Percentiles rank a stretch among this genome's conserved stretches.
Evolutionary conservation across 1,139 yeast species (phyloP).

Genomic region (Protomyces lactucae-debilis): DNA sequence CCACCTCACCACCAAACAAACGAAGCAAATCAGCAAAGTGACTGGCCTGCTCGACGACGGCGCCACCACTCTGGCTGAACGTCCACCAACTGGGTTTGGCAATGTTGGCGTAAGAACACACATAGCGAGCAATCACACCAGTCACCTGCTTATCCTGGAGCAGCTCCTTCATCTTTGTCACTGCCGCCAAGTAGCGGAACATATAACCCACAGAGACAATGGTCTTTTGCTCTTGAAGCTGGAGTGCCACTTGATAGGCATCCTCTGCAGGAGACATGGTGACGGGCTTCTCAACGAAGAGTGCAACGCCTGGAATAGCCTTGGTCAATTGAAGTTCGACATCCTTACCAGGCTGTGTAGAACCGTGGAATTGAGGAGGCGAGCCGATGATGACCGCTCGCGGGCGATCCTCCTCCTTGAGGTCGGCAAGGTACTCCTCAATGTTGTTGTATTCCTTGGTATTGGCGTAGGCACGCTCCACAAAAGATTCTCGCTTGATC

Average conservation of each 20-base stretch:
- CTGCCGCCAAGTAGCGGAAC: slow-evolving; percentile 34
- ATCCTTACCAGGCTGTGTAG: slow-evolving; percentile 31
- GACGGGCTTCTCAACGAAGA: slow-evolving; percentile 34
- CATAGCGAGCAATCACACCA: slow-evolving; percentile 33
- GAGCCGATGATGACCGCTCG: slow-evolving; percentile 33
- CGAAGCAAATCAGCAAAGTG: slow-evolving; percentile 34
- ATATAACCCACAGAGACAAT: slow-evolving; percentile 34
- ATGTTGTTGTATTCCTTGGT: slow-evolving; percentile 29
- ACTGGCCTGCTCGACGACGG: slow-evolving; percentile 34
- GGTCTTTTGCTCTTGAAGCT: slow-evolving; percentile 23
- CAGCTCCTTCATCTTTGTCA: slow-evolving; percentile 33
- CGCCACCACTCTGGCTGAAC: slow-evolving; percentile 34
- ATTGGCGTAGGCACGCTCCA: slow-evolving; percentile 29
- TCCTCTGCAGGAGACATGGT: slow-evolving; percentile 32
- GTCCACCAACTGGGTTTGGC: slow-evolving; percentile 34
- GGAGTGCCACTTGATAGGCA: slow-evolving; percentile 30
- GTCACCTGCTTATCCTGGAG: slow-evolving; percentile 32
- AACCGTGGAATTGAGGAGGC: slow-evolving; percentile 34
- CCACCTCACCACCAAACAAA: slow-evolving; percentile 34
- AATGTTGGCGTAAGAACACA: slow-evolving; percentile 32
- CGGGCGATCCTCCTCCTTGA: slow-evolving; percentile 27
- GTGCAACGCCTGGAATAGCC: slow-evolving; percentile 30
- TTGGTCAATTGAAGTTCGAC: slow-evolving; percentile 31
- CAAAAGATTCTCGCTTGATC: slow-evolving; percentile 29
- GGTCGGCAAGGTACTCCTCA: slow-evolving; percentile 29